Percentiles rank a stretch among this genome's conserved stretches.
Evolutionary conservation across 306 rosid genomes (phyloP).

Genomic region (Medicago lupulina): DNA sequence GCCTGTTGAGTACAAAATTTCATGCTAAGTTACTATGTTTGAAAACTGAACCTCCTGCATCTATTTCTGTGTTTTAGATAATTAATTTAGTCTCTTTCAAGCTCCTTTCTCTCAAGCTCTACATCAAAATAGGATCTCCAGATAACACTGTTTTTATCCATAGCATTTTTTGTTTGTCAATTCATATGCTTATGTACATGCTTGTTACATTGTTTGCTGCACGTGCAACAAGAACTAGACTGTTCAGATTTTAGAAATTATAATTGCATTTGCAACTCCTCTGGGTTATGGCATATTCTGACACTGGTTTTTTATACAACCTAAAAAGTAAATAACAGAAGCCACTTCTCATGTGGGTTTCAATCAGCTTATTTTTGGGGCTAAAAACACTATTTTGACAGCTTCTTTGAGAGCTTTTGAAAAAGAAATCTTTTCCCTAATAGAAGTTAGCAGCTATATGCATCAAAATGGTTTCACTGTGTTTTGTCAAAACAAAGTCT

Average conservation of each 20-base stretch:
- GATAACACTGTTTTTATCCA: not conserved
- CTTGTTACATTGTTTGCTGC: not conserved
- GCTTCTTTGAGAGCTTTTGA: not conserved
- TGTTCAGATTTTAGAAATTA: slow-evolving; percentile 9
- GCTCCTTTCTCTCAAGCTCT: not conserved
- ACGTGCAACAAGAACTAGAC: not conserved
- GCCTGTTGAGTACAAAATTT: not conserved
- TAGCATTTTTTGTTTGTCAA: not conserved
- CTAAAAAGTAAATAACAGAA: not conserved
- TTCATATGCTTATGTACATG: not conserved
- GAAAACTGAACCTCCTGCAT: not conserved
- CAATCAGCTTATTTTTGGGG: not conserved
- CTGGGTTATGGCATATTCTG: not conserved
- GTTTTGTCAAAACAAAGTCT: slow-evolving; percentile 2
- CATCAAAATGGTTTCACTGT: not conserved
- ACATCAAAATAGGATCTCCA: not conserved
- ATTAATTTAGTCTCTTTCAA: not conserved
- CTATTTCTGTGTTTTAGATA: not conserved
- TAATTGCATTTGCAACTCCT: not conserved
- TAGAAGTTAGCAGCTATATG: not conserved
- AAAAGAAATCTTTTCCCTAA: not conserved
- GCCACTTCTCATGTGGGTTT: not conserved
- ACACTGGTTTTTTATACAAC: not conserved
- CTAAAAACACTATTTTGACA: not conserved
- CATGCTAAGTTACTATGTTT: not conserved